phyloP scores from a whole-genome alignment of 2,329 filamentous ascomycete species.

The Neonectria punicea region DNA sequence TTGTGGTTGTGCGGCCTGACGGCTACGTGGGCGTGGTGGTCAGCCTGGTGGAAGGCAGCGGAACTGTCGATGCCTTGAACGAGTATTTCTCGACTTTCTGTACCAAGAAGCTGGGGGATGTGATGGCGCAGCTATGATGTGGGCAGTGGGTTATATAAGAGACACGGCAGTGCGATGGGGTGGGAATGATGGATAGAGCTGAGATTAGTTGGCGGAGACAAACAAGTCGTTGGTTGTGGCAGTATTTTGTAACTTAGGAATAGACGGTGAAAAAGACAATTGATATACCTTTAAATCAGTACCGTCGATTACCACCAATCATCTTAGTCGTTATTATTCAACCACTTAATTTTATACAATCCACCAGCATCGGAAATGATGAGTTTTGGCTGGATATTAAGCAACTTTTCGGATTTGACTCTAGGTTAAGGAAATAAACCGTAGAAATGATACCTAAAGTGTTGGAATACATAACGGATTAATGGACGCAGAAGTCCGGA shows the following conservation, averaged over 20 bases:
- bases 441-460: background rate
- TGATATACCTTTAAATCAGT: background rate
- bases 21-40: slow-evolving; percentile 86
- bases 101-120: slow-evolving; percentile 64
- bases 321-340: background rate
- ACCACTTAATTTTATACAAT: no score
- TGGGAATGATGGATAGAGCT: background rate
- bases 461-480: background rate
- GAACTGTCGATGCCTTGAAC: slow-evolving; percentile 84
- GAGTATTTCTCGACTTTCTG: slow-evolving; percentile 82
- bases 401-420: background rate
- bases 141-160: no score
- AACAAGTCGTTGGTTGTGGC: background rate
- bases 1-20: slow-evolving; percentile 87
- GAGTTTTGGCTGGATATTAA: background rate
- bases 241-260: slow-evolving; percentile 8
- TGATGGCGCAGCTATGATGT: slow-evolving; percentile 41
- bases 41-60: slow-evolving; percentile 77
- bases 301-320: background rate
- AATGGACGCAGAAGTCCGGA: background rate
- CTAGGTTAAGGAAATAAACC: background rate
- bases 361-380: background rate
- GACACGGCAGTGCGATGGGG: background rate
- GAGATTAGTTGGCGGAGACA: background rate
- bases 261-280: slow-evolving; percentile 2